These are phyloP conservation scores for Penicillium ucsense DNA, from an alignment of 495 filamentous ascomycete genomes.

Conservation along the genomic window DNA sequence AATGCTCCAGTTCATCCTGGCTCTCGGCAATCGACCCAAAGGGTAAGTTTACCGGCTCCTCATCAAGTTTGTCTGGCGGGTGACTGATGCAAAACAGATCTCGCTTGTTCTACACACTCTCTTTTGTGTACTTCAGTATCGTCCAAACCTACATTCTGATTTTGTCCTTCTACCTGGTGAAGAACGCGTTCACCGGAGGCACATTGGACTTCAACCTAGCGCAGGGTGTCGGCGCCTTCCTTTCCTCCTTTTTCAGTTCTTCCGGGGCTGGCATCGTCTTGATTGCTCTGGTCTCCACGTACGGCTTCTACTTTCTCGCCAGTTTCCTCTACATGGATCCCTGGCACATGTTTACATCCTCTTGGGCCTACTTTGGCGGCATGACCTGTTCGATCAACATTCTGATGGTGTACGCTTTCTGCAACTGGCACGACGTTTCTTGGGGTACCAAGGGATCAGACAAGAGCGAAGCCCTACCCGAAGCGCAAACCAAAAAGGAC, in stretches of 20 bases:
- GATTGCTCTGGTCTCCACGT: slow-evolving; percentile 83
- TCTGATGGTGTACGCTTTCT: slow-evolving; percentile 95
- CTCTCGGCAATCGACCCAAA: slow-evolving; percentile 91
- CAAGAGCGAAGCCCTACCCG: slow-evolving; percentile 85
- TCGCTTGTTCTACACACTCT: slow-evolving; percentile 62
- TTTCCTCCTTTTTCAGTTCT: slow-evolving; percentile 70
- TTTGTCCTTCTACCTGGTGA: slow-evolving; percentile 78
- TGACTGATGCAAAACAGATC: slow-evolving; percentile 31
- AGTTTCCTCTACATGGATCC: slow-evolving; percentile 96
- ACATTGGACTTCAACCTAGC: slow-evolving; percentile 44
- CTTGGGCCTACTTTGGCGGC: slow-evolving; percentile 80
- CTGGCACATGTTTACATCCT: slow-evolving; percentile 99
- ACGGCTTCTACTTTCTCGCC: slow-evolving; percentile 89
- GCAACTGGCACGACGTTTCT: slow-evolving; percentile 99
- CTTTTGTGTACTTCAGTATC: slow-evolving; percentile 76
- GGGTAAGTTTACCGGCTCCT: slow-evolving; percentile 36
- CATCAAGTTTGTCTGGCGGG: neutral
- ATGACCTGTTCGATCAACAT: slow-evolving; percentile 98
- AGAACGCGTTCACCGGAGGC: slow-evolving; percentile 59
- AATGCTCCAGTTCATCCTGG: slow-evolving; percentile 89
- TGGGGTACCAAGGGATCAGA: slow-evolving; percentile 99
- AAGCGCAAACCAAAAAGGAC: slow-evolving; percentile 72
- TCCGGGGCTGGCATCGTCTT: slow-evolving; percentile 71
- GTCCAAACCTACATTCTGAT: slow-evolving; percentile 85
- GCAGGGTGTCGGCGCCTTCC: slow-evolving; percentile 37